phyloP scores from a whole-genome alignment of 345 rosid species.

The Lepidium sativum region DNA sequence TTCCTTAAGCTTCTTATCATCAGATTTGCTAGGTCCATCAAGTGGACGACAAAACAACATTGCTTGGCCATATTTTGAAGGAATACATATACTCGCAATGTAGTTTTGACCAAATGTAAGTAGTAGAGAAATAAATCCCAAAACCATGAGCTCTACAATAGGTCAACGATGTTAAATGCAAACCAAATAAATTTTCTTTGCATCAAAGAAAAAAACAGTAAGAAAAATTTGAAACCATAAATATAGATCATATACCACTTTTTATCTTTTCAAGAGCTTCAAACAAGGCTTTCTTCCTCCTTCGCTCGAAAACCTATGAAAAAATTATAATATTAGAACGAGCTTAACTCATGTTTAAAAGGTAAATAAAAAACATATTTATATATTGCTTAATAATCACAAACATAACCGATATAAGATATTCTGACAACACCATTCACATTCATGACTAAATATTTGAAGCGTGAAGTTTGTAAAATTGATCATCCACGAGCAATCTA shows the following conservation, averaged over 20 bases:
- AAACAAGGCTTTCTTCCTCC: constrained; percentile 47
- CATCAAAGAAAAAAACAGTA: too few relatives aligned
- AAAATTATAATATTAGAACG: too few relatives aligned
- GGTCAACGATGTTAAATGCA: too few relatives aligned
- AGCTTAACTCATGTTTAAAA: too few relatives aligned
- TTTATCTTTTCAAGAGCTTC: constrained; percentile 84
- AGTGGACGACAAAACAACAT: constrained; percentile 60
- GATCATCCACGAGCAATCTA: too few relatives aligned
- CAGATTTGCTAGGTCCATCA: neutral
- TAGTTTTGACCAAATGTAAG: constrained; percentile 70
- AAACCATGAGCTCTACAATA: constrained; percentile 72
- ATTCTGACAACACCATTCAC: too few relatives aligned
- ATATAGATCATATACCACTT: constrained; percentile 28
- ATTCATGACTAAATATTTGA: too few relatives aligned
- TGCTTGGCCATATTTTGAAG: constrained; percentile 36
- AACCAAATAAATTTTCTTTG: neutral
- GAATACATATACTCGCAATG: constrained; percentile 54
- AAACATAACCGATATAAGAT: too few relatives aligned
- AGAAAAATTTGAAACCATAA: neutral
- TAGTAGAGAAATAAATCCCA: constrained; percentile 77
- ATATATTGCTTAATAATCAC: too few relatives aligned
- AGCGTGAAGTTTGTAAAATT: too few relatives aligned
- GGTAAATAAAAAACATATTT: too few relatives aligned
- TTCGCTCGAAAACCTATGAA: constrained; percentile 32
- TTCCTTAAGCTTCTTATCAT: neutral